Conservation (phyloP, 306 rosid species). For the Alnus glutinosa region DNA sequence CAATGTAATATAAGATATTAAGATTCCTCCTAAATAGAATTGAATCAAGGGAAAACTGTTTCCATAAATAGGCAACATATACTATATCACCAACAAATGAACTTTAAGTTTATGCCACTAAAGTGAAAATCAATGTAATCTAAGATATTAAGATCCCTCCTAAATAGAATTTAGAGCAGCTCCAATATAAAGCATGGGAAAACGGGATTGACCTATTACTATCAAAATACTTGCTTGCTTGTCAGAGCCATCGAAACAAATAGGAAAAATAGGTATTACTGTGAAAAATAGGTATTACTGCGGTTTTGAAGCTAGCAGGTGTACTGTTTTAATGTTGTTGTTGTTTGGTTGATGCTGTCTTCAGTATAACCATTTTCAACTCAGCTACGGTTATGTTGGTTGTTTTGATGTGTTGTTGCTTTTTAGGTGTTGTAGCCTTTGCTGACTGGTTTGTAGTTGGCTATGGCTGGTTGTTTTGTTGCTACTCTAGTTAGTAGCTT, state of each 20-base stretch:
- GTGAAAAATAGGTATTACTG: background rate
- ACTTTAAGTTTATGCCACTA: background rate
- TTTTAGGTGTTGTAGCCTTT: no score
- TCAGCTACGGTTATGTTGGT: no score
- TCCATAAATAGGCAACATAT: slow-evolving; percentile 15
- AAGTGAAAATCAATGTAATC: background rate
- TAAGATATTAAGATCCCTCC: background rate
- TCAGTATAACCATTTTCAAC: no score
- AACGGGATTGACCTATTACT: background rate
- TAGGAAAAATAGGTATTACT: background rate
- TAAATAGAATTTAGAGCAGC: background rate
- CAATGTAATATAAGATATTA: background rate
- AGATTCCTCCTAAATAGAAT: background rate
- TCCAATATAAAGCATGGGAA: background rate
- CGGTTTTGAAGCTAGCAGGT: no score
- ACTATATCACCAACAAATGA: slow-evolving; percentile 5
- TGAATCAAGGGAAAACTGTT: slow-evolving; percentile 51
- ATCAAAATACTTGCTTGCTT: background rate
- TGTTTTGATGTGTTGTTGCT: no score
- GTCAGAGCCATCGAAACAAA: slow-evolving; percentile 1
- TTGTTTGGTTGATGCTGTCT: no score
- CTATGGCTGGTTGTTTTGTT: no score
- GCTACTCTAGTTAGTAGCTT: no score
- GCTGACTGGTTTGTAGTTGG: no score
- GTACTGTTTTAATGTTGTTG: no score